Evolutionary conservation across 257 asterid species (phyloP), one percentile per base, ranked within the genome.

Genomic region (Solanum piurae): DNA sequence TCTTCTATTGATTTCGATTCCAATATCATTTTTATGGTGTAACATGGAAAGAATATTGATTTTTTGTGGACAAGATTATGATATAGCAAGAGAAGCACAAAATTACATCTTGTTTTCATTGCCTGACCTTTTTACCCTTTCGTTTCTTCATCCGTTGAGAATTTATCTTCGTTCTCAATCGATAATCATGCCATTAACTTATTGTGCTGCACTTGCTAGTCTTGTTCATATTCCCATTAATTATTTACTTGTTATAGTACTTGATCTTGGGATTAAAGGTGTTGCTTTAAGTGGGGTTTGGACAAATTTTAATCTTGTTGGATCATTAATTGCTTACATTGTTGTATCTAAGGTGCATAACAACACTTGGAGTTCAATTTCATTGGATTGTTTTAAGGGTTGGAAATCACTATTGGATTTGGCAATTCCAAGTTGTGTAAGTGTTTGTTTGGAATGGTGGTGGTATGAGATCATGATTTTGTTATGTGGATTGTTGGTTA

Each of bases 401-500:
- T 93, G 94, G 93, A 44, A 62, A n/a, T 58, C 91, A 13, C 90
- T 94, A 0, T 6, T 89, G 1, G 91, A 87, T 60, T 85, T 94
- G 1, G 93, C 96, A 0, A 85, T 94, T n/a, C 95, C 96, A 2
- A 92, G 94, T 88, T 94, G 95, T 89, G 38, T 94, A 1, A 91
- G 95, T 25, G 96, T 92, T 7, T 93, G 96, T 38, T 80, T 93
- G 11, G 96, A 92, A 75, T 93, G 96, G 96, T 93, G 96, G 96
- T 93, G 95, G 96, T 92, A 94, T 40, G 96, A 94, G 66, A 89
- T 94, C 74, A 93, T 94, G 96, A 94, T 93, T 33, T 72, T 94
- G 29, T 13, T 94, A 5, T 94, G 95, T 55, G 94, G 95, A 4
- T 72, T 94, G 7, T 86, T 94, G 44, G 9, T 88, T 2, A 92